These are phyloP conservation scores for Sarocladiaceae sp. DNA, from an alignment of 2,329 filamentous ascomycete genomes.

Conservation along the genomic window DNA sequence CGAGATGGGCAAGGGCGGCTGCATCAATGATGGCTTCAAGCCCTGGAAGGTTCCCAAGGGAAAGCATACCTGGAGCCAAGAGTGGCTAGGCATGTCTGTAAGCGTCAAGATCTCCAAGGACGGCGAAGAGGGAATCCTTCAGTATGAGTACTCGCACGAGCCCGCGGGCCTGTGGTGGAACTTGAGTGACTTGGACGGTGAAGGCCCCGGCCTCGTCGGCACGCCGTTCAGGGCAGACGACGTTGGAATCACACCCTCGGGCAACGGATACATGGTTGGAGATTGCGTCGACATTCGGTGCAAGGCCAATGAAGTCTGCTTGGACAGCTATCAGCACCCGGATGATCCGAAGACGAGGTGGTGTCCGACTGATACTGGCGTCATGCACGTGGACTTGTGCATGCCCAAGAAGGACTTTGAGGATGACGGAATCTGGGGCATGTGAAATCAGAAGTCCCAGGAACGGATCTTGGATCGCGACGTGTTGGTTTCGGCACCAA, in stretches of 20 bases:
- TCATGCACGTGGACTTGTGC: constrained; percentile 11
- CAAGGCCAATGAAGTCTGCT: neutral
- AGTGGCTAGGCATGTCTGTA: neutral
- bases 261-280: constrained; percentile 6
- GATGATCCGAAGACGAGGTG: constrained; percentile 11
- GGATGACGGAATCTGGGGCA: neutral
- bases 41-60: neutral
- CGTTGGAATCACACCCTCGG: constrained; percentile 9
- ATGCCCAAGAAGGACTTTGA: neutral
- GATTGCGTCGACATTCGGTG: constrained; percentile 10
- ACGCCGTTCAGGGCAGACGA: constrained; percentile 10
- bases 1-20: neutral
- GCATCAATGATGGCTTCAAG: neutral
- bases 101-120: constrained; percentile 12
- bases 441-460: neutral
- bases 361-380: constrained; percentile 11
- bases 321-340: constrained; percentile 12
- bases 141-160: constrained; percentile 11
- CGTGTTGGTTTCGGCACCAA: no score
- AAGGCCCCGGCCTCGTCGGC: constrained; percentile 11
- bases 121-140: constrained; percentile 9
- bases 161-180: constrained; percentile 10
- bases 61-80: neutral
- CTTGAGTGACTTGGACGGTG: constrained; percentile 13
- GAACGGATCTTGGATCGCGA: no score